Evolutionary conservation across 208 protist species (phyloP).

Genomic region (Novymonas esmeraldas): DNA sequence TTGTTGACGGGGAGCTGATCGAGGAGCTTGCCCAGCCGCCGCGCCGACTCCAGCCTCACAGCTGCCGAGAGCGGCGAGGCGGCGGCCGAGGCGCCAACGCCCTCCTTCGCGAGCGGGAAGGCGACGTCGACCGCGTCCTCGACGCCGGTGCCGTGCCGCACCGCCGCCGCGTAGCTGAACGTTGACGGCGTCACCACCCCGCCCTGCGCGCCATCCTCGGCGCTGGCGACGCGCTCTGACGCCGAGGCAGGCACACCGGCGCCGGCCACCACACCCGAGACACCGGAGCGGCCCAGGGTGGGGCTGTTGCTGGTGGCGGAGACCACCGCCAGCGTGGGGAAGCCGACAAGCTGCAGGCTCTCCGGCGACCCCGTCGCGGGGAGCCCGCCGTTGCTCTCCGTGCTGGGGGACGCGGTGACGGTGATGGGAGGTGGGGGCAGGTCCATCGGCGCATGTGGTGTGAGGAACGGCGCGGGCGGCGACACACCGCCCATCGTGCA

Average conservation of each 20-base stretch:
- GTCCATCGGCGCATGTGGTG: constrained; percentile 5
- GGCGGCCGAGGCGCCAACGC: neutral
- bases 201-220: neutral
- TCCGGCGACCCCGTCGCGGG: neutral
- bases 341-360: constrained; percentile 10
- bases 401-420: no score
- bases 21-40: constrained; percentile 42
- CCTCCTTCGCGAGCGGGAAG: neutral
- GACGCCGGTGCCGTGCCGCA: constrained; percentile 2
- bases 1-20: constrained; percentile 51
- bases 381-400: neutral
- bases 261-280: neutral
- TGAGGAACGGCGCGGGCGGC: constrained; percentile 16
- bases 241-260: neutral
- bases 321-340: constrained; percentile 5
- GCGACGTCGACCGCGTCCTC: neutral
- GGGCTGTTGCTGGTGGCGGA: no score
- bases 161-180: neutral
- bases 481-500: neutral
- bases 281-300: neutral
- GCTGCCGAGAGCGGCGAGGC: constrained; percentile 12
- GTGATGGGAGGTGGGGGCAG: neutral
- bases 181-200: neutral
- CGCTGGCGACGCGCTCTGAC: no score
- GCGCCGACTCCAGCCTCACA: constrained; percentile 19